phyloP scores from a whole-genome alignment of 2,329 filamentous ascomycete genomes.

The Paecilomyces variotii region DNA sequence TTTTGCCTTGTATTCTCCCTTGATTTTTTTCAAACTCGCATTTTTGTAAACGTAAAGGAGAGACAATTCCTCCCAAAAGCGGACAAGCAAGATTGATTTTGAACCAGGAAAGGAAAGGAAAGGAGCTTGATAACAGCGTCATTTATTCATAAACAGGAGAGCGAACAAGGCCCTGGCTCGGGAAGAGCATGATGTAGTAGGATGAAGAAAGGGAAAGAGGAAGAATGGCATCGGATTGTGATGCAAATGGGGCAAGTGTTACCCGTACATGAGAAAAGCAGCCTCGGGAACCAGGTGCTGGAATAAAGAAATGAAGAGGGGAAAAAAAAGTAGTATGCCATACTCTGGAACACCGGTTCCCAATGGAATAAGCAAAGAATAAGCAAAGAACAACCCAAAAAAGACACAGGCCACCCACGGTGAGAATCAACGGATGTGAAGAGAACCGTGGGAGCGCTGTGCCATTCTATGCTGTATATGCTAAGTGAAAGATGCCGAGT shows the following conservation, averaged over 20 bases:
- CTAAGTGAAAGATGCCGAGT: neutral
- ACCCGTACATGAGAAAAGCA: neutral
- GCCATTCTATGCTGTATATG: slow-evolving; percentile 9
- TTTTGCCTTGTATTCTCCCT: neutral
- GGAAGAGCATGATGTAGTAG: neutral
- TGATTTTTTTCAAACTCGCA: neutral
- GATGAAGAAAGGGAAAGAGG: neutral
- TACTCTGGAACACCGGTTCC: neutral
- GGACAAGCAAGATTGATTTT: neutral
- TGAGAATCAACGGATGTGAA: neutral
- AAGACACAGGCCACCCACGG: neutral
- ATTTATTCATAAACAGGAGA: slow-evolving; percentile 1
- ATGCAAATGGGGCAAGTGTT: neutral
- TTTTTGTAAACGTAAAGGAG: neutral
- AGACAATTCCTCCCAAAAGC: neutral
- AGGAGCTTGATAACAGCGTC: neutral
- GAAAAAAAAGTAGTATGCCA: neutral
- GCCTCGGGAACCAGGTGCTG: neutral
- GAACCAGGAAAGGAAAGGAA: neutral
- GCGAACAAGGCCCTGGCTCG: neutral
- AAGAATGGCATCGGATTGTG: slow-evolving; percentile 1
- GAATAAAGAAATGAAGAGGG: neutral
- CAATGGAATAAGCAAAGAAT: slow-evolving; percentile 1
- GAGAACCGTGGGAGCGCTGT: slow-evolving; percentile 5
- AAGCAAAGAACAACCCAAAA: slow-evolving; percentile 2